These are phyloP conservation scores for Tilletiaria anomala DNA, from an alignment of 1,284 basidiomycete species.

Conservation along the genomic window DNA sequence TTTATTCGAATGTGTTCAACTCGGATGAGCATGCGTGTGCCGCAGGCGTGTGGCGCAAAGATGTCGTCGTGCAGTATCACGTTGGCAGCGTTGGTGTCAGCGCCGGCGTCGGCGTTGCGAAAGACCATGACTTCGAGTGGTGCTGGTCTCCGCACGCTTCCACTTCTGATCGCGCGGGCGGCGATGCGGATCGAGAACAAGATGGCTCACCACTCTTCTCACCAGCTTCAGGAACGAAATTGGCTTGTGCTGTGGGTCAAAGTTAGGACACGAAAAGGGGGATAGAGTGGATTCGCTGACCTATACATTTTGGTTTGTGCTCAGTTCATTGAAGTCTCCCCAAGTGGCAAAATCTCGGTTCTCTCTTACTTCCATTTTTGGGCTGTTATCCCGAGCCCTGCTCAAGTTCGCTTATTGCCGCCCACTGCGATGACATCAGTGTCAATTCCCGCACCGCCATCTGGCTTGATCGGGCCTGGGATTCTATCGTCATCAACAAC, in stretches of 20 bases:
- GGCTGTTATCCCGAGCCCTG: too few species aligned
- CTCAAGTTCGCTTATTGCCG: too few species aligned
- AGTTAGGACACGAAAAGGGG: not conserved
- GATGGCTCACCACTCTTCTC: too few species aligned
- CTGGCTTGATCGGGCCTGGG: not conserved
- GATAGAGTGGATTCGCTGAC: not conserved
- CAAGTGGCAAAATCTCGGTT: slow-evolving; percentile 2
- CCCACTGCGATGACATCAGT: slow-evolving; percentile 1
- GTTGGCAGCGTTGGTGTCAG: too few species aligned
- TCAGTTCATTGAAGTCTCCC: slow-evolving; percentile 13
- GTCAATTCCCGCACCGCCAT: not conserved
- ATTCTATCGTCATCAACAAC: not conserved
- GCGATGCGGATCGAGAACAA: too few species aligned
- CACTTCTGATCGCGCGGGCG: not conserved
- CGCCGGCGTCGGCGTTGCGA: too few species aligned
- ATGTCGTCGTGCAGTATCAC: too few species aligned
- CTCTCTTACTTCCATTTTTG: slow-evolving; percentile 11
- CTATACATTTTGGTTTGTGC: not conserved
- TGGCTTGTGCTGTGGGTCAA: slow-evolving; percentile 6
- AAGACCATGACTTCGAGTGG: slow-evolving; percentile 20
- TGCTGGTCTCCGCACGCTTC: slow-evolving; percentile 9
- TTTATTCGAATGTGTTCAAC: too few species aligned
- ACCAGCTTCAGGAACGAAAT: slow-evolving; percentile 6
- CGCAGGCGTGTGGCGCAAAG: too few species aligned
- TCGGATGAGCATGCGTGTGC: too few species aligned